These are phyloP conservation scores for Xerophyta viscosa DNA, from an alignment of 106 monocot species.

Conservation along the genomic window DNA sequence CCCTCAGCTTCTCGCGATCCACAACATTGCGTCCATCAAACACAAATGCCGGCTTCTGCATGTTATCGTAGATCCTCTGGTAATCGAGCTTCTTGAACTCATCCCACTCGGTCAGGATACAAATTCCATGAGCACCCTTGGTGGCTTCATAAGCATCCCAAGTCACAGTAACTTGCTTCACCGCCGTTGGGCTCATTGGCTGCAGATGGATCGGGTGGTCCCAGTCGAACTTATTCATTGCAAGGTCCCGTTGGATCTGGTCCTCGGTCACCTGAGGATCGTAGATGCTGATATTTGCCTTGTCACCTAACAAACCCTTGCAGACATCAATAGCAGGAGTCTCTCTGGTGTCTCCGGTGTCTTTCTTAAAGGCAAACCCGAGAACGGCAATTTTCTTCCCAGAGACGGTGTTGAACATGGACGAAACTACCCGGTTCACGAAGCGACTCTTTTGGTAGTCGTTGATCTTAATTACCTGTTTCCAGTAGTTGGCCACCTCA, in stretches of 20 bases:
- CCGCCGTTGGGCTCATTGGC: constrained; percentile 20
- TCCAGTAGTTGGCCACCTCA: constrained; percentile 20
- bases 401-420: constrained; percentile 17
- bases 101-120: constrained; percentile 37
- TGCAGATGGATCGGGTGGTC: constrained; percentile 15
- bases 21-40: constrained; percentile 31
- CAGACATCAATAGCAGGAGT: constrained; percentile 17
- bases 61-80: constrained; percentile 19
- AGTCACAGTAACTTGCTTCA: constrained; percentile 21
- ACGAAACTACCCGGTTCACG: constrained; percentile 12
- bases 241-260: constrained; percentile 13
- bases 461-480: constrained; percentile 19
- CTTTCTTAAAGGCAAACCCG: constrained; percentile 21
- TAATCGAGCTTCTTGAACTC: constrained; percentile 30
- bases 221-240: constrained; percentile 19
- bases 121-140: constrained; percentile 14
- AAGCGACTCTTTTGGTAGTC: constrained; percentile 18
- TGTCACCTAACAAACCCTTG: constrained; percentile 13
- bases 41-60: constrained; percentile 35
- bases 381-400: constrained; percentile 15
- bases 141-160: constrained; percentile 31
- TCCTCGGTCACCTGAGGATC: constrained; percentile 20
- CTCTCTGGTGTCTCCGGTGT: constrained; percentile 18
- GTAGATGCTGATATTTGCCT: constrained; percentile 12
- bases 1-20: constrained; percentile 17